Evolutionary conservation across 306 rosid species (phyloP).

Genomic region (Lathyrus tuberosus): DNA sequence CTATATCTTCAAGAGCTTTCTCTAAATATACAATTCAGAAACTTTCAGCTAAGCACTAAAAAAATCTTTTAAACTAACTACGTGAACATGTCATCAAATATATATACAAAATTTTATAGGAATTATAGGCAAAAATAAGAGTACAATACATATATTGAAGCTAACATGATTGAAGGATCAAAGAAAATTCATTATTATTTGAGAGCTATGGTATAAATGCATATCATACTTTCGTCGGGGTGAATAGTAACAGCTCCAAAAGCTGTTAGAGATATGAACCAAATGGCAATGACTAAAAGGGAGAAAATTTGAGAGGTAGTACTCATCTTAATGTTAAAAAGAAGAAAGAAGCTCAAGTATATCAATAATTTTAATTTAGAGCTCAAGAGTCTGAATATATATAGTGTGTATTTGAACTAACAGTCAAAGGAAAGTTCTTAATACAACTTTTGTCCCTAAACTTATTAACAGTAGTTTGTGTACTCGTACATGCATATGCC

Average conservation of each 20-base stretch:
- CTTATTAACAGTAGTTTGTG: too few species aligned
- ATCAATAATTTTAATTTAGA: neutral
- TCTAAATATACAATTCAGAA: slow-evolving; percentile 36
- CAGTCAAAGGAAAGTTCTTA: too few species aligned
- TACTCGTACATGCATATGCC: too few species aligned
- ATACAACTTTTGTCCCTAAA: too few species aligned
- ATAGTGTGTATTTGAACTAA: too few species aligned
- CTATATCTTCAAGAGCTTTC: slow-evolving; percentile 48
- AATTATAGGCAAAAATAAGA: too few species aligned
- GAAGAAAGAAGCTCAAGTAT: neutral
- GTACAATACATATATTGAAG: too few species aligned
- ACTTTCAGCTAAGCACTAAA: neutral
- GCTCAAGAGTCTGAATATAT: neutral
- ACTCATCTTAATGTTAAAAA: neutral
- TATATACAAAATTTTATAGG: too few species aligned
- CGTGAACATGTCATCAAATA: too few species aligned
- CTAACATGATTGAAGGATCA: neutral
- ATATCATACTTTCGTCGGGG: slow-evolving; percentile 17
- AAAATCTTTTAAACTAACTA: neutral
- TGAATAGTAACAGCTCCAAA: neutral
- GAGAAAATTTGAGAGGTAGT: neutral
- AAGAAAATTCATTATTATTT: neutral
- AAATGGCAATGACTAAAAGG: neutral
- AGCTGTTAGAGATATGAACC: neutral
- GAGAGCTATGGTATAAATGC: neutral